A percentile compares a stretch with the other conserved stretches of the same genome.
phyloP scores from a whole-genome alignment of 31 red algal genomes.

The Odonthalia washingtoniensis region DNA sequence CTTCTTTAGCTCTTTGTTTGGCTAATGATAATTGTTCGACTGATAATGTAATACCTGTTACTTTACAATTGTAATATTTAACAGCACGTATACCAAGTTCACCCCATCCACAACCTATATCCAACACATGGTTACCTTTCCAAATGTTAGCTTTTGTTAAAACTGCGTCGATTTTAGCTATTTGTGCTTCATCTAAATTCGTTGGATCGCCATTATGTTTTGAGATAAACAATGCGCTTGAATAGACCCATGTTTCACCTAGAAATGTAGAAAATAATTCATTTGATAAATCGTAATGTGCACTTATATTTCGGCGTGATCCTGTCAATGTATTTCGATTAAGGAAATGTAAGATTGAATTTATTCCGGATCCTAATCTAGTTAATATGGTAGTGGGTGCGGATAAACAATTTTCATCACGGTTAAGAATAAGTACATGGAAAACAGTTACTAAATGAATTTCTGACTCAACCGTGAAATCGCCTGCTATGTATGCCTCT shows the following conservation, averaged over 20 bases:
- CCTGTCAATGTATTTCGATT: constrained; percentile 71
- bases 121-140: constrained; percentile 68
- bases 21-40: constrained; percentile 83
- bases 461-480: constrained; percentile 40
- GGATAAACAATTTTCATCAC: constrained; percentile 53
- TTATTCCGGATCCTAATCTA: constrained; percentile 53
- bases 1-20: constrained; percentile 42
- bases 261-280: constrained; percentile 95
- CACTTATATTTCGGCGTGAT: constrained; percentile 75
- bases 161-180: constrained; percentile 75
- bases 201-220: background rate
- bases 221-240: constrained; percentile 74
- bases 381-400: constrained; percentile 38
- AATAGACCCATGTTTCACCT: constrained; percentile 90
- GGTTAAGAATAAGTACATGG: constrained; percentile 83
- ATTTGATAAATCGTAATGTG: constrained; percentile 96
- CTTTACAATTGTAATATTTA: constrained; percentile 50
- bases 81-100: constrained; percentile 87
- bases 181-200: constrained; percentile 86
- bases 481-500: constrained; percentile 92
- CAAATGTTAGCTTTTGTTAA: constrained; percentile 67
- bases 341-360: constrained; percentile 56
- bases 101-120: constrained; percentile 99
- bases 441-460: constrained; percentile 48
- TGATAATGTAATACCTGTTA: constrained; percentile 94